Evolutionary conservation across 1,139 yeast species (phyloP).

Genomic region (Eremothecium coryli): DNA sequence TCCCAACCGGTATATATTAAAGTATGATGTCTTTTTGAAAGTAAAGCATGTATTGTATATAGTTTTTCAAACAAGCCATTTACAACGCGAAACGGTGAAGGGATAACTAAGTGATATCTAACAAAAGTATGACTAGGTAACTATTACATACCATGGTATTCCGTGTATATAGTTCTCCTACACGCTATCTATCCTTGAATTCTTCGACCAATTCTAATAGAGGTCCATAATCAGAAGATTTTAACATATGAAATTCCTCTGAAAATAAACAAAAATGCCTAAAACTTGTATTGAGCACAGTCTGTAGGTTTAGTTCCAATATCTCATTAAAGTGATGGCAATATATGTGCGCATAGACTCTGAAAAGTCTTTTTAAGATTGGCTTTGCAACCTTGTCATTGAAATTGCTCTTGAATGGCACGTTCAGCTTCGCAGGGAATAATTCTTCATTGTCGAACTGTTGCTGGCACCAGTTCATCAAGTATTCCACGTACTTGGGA

Average conservation of each 20-base stretch:
- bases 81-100: too few species aligned
- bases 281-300: constrained; percentile 86
- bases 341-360: constrained; percentile 96
- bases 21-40: too few species aligned
- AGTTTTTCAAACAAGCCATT: too few species aligned
- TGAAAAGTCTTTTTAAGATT: constrained; percentile 77
- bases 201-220: constrained; percentile 75
- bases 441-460: constrained; percentile 81
- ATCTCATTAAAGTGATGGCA: constrained; percentile 97
- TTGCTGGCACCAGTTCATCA: constrained; percentile 91
- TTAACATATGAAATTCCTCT: constrained; percentile 70
- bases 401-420: constrained; percentile 68
- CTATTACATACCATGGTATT: neutral
- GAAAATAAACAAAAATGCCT: constrained; percentile 89
- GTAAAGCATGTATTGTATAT: too few species aligned
- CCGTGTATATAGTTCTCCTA: too few species aligned
- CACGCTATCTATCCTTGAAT: constrained; percentile 31
- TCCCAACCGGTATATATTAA: too few species aligned
- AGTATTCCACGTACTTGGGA: constrained; percentile 84
- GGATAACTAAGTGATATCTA: neutral
- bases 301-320: constrained; percentile 81
- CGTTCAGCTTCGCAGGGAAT: constrained; percentile 85
- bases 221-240: constrained; percentile 83
- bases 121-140: neutral
- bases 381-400: constrained; percentile 66